Percentiles rank a stretch among this genome's conserved stretches.
These are phyloP conservation scores for Skeletonema grethae DNA, from an alignment of 108 stramenopile species.

Conservation along the genomic window DNA sequence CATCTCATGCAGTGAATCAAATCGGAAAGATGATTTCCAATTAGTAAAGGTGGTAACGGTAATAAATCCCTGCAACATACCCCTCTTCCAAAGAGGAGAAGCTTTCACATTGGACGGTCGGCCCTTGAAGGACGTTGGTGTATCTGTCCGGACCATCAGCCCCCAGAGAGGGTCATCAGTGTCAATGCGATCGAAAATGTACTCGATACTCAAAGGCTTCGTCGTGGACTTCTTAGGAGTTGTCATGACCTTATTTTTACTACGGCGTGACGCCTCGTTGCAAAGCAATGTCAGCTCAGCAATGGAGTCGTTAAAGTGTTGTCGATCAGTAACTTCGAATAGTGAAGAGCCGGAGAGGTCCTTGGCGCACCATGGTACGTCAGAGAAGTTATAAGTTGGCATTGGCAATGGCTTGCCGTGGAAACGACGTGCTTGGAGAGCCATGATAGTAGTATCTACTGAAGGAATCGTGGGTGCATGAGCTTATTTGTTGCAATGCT, in stretches of 20 bases:
- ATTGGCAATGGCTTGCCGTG: constrained; percentile 68
- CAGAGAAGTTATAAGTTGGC: constrained; percentile 67
- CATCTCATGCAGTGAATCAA: constrained; percentile 80
- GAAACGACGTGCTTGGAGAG: constrained; percentile 65
- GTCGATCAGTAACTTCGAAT: constrained; percentile 63
- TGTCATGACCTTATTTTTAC: constrained; percentile 1
- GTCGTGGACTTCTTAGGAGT: constrained; percentile 16
- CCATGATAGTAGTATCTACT: constrained; percentile 12
- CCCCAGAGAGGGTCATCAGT: constrained; percentile 90
- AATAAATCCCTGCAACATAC: constrained; percentile 90
- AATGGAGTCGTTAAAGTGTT: constrained; percentile 78
- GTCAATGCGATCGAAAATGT: constrained; percentile 92
- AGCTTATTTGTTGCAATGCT: constrained; percentile 3
- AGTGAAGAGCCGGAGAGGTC: constrained; percentile 65
- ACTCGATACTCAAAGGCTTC: constrained; percentile 89
- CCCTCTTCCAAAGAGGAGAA: constrained; percentile 51
- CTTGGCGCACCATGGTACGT: constrained; percentile 54
- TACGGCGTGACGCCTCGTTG: constrained; percentile 85
- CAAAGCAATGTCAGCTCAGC: constrained; percentile 86
- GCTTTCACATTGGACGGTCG: constrained; percentile 26
- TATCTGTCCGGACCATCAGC: constrained; percentile 67
- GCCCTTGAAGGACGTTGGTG: constrained; percentile 33
- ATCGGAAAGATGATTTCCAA: constrained; percentile 88
- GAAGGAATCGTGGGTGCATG: constrained; percentile 3
- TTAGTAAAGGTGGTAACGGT: constrained; percentile 90